Evolutionary conservation across 176 grass and related monocot species (phyloP).

Genomic region (Oryza punctata): DNA sequence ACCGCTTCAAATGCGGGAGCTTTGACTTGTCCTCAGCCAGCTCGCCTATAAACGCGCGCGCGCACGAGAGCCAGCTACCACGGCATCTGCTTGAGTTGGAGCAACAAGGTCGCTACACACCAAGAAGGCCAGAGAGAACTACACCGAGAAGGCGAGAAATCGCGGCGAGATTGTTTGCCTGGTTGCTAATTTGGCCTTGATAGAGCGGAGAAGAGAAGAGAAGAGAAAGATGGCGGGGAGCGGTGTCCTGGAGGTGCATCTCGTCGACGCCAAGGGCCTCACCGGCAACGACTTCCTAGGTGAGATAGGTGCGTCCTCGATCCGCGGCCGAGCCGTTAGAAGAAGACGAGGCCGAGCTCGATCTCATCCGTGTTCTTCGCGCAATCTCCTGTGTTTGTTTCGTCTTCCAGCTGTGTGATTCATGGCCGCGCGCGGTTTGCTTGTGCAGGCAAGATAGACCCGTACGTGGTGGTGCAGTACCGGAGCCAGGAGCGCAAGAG

Average conservation of each 20-base stretch:
- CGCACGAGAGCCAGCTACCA: not conserved
- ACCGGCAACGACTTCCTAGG: slow-evolving; percentile 71
- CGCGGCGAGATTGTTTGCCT: not conserved
- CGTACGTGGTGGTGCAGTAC: slow-evolving; percentile 78
- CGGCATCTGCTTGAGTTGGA: not conserved
- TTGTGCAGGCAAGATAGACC: slow-evolving; percentile 72
- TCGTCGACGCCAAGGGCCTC: slow-evolving; percentile 78
- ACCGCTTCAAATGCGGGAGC: slow-evolving; percentile 26
- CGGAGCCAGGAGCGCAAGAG: slow-evolving; percentile 86
- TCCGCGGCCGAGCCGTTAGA: not conserved
- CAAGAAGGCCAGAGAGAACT: not conserved
- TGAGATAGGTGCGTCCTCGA: slow-evolving; percentile 15
- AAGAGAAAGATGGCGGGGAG: slow-evolving; percentile 47
- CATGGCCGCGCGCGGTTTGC: not conserved
- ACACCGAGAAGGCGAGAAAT: not conserved
- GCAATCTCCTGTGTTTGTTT: no score
- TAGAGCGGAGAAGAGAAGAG: not conserved
- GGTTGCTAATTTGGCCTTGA: not conserved
- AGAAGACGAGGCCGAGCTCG: not conserved
- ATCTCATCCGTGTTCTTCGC: not conserved
- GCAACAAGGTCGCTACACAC: not conserved
- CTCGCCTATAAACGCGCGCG: not conserved
- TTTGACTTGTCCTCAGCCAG: slow-evolving; percentile 8
- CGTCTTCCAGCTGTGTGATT: no score
- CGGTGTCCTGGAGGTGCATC: slow-evolving; percentile 75